Conservation (phyloP, 805 yeast species). For the Debaryomyces tyrocola region DNA sequence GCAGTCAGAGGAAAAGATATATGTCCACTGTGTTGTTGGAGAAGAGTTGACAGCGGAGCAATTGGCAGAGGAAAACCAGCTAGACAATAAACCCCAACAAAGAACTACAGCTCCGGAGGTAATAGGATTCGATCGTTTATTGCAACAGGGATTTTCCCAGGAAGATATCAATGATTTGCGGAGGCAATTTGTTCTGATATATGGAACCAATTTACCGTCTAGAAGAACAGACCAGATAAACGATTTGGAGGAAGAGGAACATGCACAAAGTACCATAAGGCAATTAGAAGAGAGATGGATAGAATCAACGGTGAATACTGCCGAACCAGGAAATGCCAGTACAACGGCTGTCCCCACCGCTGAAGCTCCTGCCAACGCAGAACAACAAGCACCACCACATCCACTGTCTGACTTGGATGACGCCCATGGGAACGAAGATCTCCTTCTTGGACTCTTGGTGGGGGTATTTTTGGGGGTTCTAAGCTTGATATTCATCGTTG, state of each 20-base stretch:
- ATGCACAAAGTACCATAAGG: conserved; percentile 40
- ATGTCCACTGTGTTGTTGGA: conserved; percentile 80
- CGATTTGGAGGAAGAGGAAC: conserved; percentile 46
- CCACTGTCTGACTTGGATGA: conserved; percentile 33
- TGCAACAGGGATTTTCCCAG: conserved; percentile 80
- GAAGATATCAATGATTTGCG: conserved; percentile 74
- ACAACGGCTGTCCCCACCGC: conserved; percentile 6
- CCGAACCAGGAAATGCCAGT: conserved; percentile 40
- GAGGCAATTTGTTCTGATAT: conserved; percentile 69
- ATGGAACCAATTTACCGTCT: conserved; percentile 46
- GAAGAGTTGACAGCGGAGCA: conserved; percentile 56
- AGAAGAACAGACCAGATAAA: conserved; percentile 21
- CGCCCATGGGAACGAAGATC: conserved; percentile 52
- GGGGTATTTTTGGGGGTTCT: conserved; percentile 79
- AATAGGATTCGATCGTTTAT: conserved; percentile 80
- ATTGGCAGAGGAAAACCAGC: conserved; percentile 56
- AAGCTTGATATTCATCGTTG: conserved; percentile 57
- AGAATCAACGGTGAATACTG: conserved; percentile 60
- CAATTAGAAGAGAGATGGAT: conserved; percentile 88
- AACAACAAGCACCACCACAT: conserved; percentile 9
- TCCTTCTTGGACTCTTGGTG: conserved; percentile 65
- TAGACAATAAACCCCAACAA: conserved; percentile 52
- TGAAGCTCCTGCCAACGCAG: conserved; percentile 8
- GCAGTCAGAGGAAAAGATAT: conserved; percentile 37
- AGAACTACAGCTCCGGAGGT: conserved; percentile 62